phyloP scores from a whole-genome alignment of 768 basidiomycete species.

The Aureoboletus auriporus region DNA sequence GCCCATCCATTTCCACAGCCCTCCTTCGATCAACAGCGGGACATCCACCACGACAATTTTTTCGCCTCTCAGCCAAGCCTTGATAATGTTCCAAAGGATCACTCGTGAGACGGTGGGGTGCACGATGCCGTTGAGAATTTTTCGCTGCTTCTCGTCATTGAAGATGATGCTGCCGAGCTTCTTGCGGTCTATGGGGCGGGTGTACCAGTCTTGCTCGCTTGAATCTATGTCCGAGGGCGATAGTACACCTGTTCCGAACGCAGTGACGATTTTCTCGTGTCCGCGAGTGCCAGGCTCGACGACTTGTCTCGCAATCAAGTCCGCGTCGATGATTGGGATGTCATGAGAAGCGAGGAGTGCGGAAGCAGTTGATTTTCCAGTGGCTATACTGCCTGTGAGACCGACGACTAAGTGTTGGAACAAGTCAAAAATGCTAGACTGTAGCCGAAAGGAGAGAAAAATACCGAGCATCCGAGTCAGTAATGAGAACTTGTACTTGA shows the following conservation, averaged over 20 bases:
- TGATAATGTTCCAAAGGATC: constrained; percentile 67
- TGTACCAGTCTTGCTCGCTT: constrained; percentile 18
- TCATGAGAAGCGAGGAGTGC: constrained; percentile 57
- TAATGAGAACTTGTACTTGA: too few relatives aligned
- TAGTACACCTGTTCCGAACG: constrained; percentile 72
- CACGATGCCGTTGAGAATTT: constrained; percentile 75
- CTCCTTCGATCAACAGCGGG: constrained; percentile 87
- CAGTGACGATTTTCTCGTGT: constrained; percentile 58
- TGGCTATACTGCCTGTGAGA: constrained; percentile 93
- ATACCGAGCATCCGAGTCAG: too few relatives aligned
- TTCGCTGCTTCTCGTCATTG: constrained; percentile 65
- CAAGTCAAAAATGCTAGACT: neutral
- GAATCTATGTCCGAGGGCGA: constrained; percentile 20
- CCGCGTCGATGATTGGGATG: constrained; percentile 91
- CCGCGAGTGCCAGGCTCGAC: constrained; percentile 80
- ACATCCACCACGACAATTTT: constrained; percentile 84
- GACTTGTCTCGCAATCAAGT: constrained; percentile 80
- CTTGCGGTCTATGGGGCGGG: constrained; percentile 77
- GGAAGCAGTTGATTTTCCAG: constrained; percentile 94
- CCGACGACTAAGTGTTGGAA: constrained; percentile 65
- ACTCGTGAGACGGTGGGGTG: constrained; percentile 86
- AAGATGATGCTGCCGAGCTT: constrained; percentile 85
- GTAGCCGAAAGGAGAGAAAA: too few relatives aligned
- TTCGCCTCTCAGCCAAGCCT: constrained; percentile 73
- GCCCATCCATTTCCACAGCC: constrained; percentile 79